Evolutionary conservation across 768 basidiomycete species (phyloP), one percentile per base, ranked within the genome.

Genomic region (Lactarius sanguifluus): DNA sequence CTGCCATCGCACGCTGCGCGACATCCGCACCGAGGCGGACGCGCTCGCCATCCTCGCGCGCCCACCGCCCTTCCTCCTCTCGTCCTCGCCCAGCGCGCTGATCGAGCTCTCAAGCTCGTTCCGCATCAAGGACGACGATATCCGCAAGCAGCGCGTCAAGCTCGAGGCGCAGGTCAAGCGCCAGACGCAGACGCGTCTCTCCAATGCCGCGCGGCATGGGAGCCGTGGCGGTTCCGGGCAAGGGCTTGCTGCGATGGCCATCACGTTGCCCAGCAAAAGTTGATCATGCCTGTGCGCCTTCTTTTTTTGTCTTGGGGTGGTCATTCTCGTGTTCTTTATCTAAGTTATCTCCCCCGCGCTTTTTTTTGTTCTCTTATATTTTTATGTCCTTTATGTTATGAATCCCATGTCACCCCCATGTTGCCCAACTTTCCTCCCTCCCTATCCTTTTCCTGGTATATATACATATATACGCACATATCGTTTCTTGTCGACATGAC

Each of bases 71-170:
- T 73, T 76, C n/a, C 78, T 78, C 61, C 80, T 92, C 0, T 89
- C 89, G 0, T 77, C 84, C 0, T 79, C 80, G 4, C 81, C 88
- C 0, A 90, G 90, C 55, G 81, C 82, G 1, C 81, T 92, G 67
- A 75, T 92, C 38, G 76, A 83, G n/a, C 80, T 87, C 9, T 83
- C 84, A 0, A 77, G 83, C n/a, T 80, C 83, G 3, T 78, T 89
- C 68, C 91, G 89, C 74, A 75, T 92, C 66, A 92, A 89, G 72
- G 91, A 92, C 70, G 91, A 92, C 64, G 90, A 92, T 65, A 68
- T 93, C 18, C 83, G 85, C 32, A 92, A 91, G 72, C 88, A 89
- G 70, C 84, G 91, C 3, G 72, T 82, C 38, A 92, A 92, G 73
- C 84, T 92, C 79, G 88, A 90, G 70, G 85, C 84, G n/a, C 86